Evolutionary conservation across 2,329 filamentous ascomycete genomes (phyloP).

Genomic region (Xylaria sp.): DNA sequence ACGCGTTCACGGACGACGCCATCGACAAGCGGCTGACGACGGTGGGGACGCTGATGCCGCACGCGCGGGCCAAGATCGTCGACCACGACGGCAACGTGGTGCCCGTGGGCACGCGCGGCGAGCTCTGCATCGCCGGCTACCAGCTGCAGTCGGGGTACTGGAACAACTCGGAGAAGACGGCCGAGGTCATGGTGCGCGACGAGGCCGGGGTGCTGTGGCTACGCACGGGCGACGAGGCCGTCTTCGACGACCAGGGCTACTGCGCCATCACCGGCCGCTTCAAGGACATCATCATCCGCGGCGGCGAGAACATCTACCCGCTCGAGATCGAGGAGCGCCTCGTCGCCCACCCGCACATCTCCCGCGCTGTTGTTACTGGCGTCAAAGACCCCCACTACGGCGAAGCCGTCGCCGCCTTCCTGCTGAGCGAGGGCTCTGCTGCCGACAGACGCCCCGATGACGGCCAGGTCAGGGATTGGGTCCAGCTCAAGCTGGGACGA

Average conservation of each 20-base stretch:
- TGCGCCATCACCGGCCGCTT: constrained; percentile 79
- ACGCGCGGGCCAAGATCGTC: constrained; percentile 80
- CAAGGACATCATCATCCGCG: constrained; percentile 83
- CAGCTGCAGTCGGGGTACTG: constrained; percentile 75
- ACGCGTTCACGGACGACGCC: constrained; percentile 78
- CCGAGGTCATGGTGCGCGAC: constrained; percentile 66
- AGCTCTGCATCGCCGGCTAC: constrained; percentile 82
- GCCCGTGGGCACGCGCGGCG: constrained; percentile 73
- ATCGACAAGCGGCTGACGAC: constrained; percentile 74
- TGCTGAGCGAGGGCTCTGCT: constrained; percentile 49
- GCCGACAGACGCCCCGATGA: constrained; percentile 54
- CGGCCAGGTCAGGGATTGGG: constrained; percentile 70
- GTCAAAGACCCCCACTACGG: constrained; percentile 77
- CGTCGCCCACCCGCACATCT: constrained; percentile 69
- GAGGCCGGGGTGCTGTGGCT: constrained; percentile 67
- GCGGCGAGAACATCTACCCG: constrained; percentile 79
- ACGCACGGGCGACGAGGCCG: constrained; percentile 75
- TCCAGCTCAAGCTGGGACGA: constrained; percentile 67
- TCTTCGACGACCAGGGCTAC: constrained; percentile 74
- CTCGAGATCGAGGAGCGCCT: constrained; percentile 80
- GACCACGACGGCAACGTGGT: constrained; percentile 73
- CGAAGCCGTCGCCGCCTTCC: constrained; percentile 76
- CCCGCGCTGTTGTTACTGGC: constrained; percentile 75
- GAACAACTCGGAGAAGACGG: constrained; percentile 80
- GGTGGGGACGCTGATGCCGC: constrained; percentile 80